A percentile compares a stretch with the other conserved stretches of the same genome.
Evolutionary conservation across 106 monocot genomes (phyloP).

Genomic region (Dactylorhiza incarnata): DNA sequence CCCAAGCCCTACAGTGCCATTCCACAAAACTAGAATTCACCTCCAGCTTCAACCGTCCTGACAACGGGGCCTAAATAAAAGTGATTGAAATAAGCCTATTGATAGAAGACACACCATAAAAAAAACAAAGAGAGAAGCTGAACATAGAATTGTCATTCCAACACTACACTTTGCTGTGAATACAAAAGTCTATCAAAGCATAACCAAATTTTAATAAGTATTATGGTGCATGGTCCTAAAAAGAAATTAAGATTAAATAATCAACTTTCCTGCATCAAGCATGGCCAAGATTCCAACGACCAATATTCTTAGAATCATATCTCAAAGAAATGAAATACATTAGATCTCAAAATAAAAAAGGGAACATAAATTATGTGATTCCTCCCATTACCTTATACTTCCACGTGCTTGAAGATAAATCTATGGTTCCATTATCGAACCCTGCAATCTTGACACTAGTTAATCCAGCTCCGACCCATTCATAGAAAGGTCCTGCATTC

Average conservation of each 20-base stretch:
- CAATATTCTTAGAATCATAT: background rate
- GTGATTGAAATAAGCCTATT: background rate
- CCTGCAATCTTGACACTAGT: conserved; percentile 76
- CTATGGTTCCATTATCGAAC: conserved; percentile 55
- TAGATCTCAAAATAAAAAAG: background rate
- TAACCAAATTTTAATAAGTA: background rate
- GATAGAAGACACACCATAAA: background rate
- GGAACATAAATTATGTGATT: conserved; percentile 6
- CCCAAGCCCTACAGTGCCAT: too few species aligned
- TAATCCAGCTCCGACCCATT: conserved; percentile 92
- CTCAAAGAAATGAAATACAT: background rate
- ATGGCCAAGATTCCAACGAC: background rate
- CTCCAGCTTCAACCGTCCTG: too few species aligned
- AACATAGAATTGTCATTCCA: background rate
- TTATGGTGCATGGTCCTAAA: background rate
- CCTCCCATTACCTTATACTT: conserved; percentile 60
- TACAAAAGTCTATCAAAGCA: background rate
- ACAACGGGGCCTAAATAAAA: too few species aligned
- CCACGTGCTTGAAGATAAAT: conserved; percentile 73
- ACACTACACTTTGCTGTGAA: background rate
- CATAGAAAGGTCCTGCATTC: conserved; percentile 98
- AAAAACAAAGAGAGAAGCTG: background rate
- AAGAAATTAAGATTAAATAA: background rate
- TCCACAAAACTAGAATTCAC: too few species aligned
- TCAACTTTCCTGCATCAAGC: background rate